These are phyloP conservation scores for Elaeis oleifera DNA, from an alignment of 202 grass and related monocot genomes.

Conservation along the genomic window DNA sequence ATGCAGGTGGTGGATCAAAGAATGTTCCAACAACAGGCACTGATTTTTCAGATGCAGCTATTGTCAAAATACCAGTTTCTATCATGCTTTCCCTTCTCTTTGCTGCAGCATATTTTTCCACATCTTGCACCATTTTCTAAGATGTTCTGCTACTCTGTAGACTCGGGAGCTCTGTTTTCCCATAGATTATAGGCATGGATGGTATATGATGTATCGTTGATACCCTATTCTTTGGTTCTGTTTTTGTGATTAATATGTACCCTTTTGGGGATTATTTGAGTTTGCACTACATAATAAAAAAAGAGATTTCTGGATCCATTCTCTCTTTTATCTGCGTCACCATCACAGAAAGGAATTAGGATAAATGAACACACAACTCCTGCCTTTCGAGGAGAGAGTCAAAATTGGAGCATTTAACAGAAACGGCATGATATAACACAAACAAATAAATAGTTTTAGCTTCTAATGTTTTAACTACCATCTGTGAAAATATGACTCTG, in stretches of 20 bases:
- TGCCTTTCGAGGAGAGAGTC: too few species aligned
- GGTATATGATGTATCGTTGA: background rate
- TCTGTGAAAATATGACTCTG: too few species aligned
- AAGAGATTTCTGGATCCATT: too few species aligned
- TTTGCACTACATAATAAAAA: background rate
- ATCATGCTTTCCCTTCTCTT: background rate
- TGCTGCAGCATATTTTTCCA: background rate
- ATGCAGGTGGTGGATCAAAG: conserved; percentile 8
- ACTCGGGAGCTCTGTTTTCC: background rate
- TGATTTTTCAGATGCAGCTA: background rate
- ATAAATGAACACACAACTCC: too few species aligned
- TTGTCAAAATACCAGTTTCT: background rate
- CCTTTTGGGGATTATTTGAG: background rate
- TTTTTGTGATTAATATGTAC: background rate
- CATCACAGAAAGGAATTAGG: too few species aligned
- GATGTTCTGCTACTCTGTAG: background rate
- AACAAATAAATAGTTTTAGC: too few species aligned
- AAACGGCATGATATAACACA: too few species aligned
- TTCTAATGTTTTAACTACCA: too few species aligned
- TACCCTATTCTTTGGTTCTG: background rate
- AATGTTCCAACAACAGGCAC: background rate
- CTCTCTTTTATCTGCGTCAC: too few species aligned
- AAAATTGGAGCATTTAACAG: too few species aligned
- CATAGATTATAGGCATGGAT: background rate
- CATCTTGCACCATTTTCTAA: background rate